Evolutionary conservation across 2,329 filamentous ascomycete species (phyloP).

Genomic region (Hortaea sp.): DNA sequence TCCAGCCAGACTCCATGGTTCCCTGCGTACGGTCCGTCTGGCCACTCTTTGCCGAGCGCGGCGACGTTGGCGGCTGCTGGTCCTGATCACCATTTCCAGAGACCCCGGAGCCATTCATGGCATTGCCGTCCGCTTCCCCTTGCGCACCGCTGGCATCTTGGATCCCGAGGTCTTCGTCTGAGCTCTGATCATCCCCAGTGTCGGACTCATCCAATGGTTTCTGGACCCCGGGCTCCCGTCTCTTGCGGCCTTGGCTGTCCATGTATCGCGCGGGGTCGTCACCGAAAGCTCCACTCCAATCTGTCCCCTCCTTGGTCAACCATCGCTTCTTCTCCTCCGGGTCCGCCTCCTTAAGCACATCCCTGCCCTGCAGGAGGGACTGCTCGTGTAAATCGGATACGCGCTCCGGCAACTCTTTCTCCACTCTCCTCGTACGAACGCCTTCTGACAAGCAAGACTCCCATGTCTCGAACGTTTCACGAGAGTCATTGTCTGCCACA

Average conservation of each 20-base stretch:
- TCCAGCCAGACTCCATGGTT: slow-evolving; percentile 24
- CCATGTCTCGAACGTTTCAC: slow-evolving; percentile 92
- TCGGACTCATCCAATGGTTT: slow-evolving; percentile 35
- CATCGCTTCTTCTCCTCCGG: slow-evolving; percentile 67
- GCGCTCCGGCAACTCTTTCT: slow-evolving; percentile 60
- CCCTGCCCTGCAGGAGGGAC: slow-evolving; percentile 67
- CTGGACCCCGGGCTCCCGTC: slow-evolving; percentile 47
- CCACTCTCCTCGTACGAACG: slow-evolving; percentile 61
- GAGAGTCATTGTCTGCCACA: slow-evolving; percentile 74
- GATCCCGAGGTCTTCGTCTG: slow-evolving; percentile 46
- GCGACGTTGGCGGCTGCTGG: slow-evolving; percentile 2
- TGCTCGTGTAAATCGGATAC: slow-evolving; percentile 71
- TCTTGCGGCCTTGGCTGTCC: slow-evolving; percentile 43
- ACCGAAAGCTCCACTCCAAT: slow-evolving; percentile 83
- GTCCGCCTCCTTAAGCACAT: slow-evolving; percentile 64
- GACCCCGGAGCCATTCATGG: slow-evolving; percentile 11
- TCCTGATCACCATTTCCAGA: neutral
- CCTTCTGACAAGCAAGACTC: slow-evolving; percentile 85
- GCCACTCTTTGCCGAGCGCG: slow-evolving; percentile 15
- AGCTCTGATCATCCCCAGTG: slow-evolving; percentile 30
- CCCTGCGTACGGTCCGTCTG: slow-evolving; percentile 2
- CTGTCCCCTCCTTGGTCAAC: slow-evolving; percentile 68
- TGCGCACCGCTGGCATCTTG: slow-evolving; percentile 41
- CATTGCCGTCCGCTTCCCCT: neutral
- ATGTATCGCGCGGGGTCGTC: slow-evolving; percentile 57